Base-by-base conservation (phyloP, 371 early-diverging fungal genomes). In the Cokeromyces recurvatus region DNA sequence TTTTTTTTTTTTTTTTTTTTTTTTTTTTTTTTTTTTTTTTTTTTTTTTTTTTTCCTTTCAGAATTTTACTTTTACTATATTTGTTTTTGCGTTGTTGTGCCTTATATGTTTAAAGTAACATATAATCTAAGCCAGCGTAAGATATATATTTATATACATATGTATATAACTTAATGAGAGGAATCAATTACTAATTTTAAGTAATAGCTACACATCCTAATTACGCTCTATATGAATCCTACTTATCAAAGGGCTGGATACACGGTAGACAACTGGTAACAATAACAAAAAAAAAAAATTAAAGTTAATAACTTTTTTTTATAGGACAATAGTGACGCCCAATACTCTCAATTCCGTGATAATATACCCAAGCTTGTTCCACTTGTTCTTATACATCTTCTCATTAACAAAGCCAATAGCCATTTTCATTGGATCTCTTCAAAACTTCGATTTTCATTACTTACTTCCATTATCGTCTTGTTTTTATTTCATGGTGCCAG, bases 291-390 rank as follows among this genome's bases (percentile, higher is more conserved):
- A 7, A 32, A 22, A 11, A 22, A 29, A 4, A 29, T 14, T n/a
- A 22, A 15, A 19, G 16, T 35, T 22, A 23, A 29, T 19, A 40
- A 24, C 29, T 12, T 21, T 24, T 46, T 25, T 16, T 34, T 44
- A n/a, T 19, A 46, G 51, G 96, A 95, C 58, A 84, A 91, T 59
- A 87, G 86, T 41, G 96, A 96, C 62, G 71, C 69, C 1, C 96
- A 96, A 59, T 94, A 88, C 63, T 58, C 75, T 10, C 68, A 73
- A 21, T 94, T 96, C 53, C 77, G 96, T 6, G 72, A 83, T 51
- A 78, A 90, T 65, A 53, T 92, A 48, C 83, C 81, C 3, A 52
- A 72, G 16, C 76, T 94, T 3, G 39, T 76, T 2, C 54, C 62
- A 4, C 79, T 85, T 5, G 67, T 80, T 31, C 14, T 74, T 8